phyloP scores from a whole-genome alignment of 257 asterid genomes.

The Solanum okadae region DNA sequence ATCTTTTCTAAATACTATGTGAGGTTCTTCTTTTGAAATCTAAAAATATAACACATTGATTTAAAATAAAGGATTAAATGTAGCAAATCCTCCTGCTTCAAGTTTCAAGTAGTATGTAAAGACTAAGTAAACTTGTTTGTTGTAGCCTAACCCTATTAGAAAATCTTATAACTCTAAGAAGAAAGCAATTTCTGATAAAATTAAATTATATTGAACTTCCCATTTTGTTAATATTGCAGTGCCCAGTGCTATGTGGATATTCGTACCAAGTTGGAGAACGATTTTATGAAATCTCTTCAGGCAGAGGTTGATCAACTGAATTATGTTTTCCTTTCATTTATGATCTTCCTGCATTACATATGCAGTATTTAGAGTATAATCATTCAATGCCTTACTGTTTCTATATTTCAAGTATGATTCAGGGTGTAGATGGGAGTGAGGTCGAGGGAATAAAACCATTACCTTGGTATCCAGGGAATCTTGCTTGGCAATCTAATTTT shows the following conservation, averaged over 20 bases:
- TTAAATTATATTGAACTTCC: not conserved
- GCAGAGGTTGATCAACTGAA: conserved; percentile 57
- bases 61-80: not conserved
- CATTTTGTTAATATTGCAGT: conserved; percentile 35
- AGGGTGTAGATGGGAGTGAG: conserved; percentile 69
- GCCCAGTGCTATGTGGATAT: conserved; percentile 72
- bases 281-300: conserved; percentile 64
- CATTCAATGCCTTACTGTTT: not conserved
- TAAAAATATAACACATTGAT: not conserved
- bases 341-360: not conserved
- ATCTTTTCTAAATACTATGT: not conserved
- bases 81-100: not conserved
- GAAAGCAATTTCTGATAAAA: not conserved
- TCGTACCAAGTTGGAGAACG: conserved; percentile 71
- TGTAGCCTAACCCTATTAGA: not conserved
- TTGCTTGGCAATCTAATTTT: conserved; percentile 97
- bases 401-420: conserved; percentile 4
- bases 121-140: not conserved
- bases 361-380: not conserved
- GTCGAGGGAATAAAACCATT: conserved; percentile 71
- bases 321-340: not conserved
- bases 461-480: conserved; percentile 94
- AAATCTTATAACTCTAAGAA: not conserved
- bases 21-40: not conserved
- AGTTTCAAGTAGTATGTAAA: not conserved